Evolutionary conservation across 225 moss, liverwort and hornwort species (phyloP), one percentile per base, ranked within the genome.

Genomic region (Sphagnum contortum): DNA sequence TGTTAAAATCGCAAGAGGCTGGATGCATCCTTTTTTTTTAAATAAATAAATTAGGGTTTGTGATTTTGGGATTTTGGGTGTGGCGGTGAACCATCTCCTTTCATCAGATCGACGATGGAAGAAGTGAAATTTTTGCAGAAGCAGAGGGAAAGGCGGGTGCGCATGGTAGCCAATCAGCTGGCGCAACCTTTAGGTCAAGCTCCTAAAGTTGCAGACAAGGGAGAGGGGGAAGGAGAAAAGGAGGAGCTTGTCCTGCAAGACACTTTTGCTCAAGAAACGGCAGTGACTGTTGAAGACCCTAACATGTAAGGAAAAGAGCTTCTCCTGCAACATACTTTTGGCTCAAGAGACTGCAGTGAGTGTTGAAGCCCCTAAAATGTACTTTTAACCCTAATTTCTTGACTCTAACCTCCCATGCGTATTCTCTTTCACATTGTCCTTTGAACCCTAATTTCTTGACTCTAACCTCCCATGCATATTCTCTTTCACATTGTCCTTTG

Each of bases 241-340:
- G 95, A 96, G 68, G 95, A 96, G 81, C 89, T 87, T 44, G 95
- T 96, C 3, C 69, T 96, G 80, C 95, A 96, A 76, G 92, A 96
- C 61, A 96, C 90, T 2, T 90, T 90, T 50, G 90, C 90, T 48
- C 90, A 87, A 73, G 90, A 90, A 80, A 90, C 90, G 47, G 80
- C 85, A 44, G 84, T 96, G 4, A 96, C 92, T 50, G 87, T 92
- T 14, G 92, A 96, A 82, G 95, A 96, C 68, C 95, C 92, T 44
- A 96, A 92, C 73, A 90, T 96, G 95, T 92, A 77, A 75, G 80
- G 69, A 13, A 11, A 55, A 29, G 29, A 29, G 29, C 29, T 29
- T 29, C 29, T 29, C 29, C 29, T 29, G 67, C 6, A 13, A 48
- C 53, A 55, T 45, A 13, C 3, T 45, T 63, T n/a, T 10, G n/a